Evolutionary conservation across 441 rosid species (phyloP).

Genomic region (Metrosideros polymorpha): DNA sequence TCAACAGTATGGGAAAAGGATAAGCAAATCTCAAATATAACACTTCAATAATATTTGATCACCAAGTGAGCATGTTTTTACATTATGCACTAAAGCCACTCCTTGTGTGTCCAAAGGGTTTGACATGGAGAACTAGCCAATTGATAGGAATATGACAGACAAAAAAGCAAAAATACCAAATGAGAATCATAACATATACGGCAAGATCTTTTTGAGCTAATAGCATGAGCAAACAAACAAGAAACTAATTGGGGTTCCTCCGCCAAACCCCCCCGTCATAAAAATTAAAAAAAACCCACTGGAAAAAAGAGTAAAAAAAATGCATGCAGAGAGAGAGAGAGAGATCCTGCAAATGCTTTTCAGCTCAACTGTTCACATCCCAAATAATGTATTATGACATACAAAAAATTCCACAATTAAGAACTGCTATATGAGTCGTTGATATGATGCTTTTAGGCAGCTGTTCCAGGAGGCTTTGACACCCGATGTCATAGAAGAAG

Average conservation of each 20-base stretch:
- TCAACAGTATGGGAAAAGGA: not conserved
- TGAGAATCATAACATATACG: not conserved
- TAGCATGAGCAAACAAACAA: not conserved
- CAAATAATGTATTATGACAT: not conserved
- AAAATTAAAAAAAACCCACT: not conserved
- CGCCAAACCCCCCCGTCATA: rapidly evolving
- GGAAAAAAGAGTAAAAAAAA: not conserved
- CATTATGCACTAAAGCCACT: not conserved
- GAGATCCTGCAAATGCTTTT: not conserved
- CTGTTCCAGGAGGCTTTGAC: not conserved
- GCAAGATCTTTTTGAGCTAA: not conserved
- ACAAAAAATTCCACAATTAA: not conserved
- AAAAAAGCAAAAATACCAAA: not conserved
- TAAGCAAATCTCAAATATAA: not conserved
- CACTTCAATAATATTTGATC: not conserved
- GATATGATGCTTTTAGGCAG: not conserved
- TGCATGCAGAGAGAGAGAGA: not conserved
- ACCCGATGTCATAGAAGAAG: not conserved
- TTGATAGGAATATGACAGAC: not conserved
- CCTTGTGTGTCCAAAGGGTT: not conserved
- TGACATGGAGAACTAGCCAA: not conserved
- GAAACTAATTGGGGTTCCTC: not conserved
- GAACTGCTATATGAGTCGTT: not conserved
- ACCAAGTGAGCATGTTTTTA: not conserved
- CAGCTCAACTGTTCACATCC: not conserved